phyloP scores from a whole-genome alignment of 352 stramenopile species.

The Pythium biforme region DNA sequence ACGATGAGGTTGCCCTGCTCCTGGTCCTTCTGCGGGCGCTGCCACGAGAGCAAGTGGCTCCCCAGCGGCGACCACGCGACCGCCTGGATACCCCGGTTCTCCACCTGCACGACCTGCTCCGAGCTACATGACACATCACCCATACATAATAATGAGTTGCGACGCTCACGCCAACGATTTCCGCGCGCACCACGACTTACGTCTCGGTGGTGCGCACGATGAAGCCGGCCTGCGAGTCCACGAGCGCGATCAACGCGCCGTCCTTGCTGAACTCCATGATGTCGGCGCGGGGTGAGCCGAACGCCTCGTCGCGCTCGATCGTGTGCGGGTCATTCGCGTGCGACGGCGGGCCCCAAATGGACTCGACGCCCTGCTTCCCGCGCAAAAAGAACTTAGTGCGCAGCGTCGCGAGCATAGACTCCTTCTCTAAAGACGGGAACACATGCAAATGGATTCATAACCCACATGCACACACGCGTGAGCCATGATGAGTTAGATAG shows the following conservation, averaged over 20 bases:
- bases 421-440: conserved; percentile 7
- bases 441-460: not conserved
- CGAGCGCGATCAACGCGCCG: conserved; percentile 62
- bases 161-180: not conserved
- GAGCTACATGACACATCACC: conserved; percentile 29
- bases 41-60: conserved; percentile 86
- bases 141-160: not conserved
- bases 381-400: conserved; percentile 87
- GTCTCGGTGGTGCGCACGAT: conserved; percentile 63
- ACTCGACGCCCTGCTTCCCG: conserved; percentile 71
- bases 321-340: conserved; percentile 38
- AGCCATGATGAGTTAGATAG: not conserved
- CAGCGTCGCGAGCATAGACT: conserved; percentile 28
- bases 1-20: conserved; percentile 80
- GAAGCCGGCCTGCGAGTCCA: conserved; percentile 62
- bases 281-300: conserved; percentile 46
- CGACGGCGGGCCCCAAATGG: conserved; percentile 68
- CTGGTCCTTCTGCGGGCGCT: conserved; percentile 77
- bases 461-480: not conserved
- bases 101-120: conserved; percentile 54
- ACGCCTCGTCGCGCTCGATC: conserved; percentile 54
- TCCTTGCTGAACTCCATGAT: conserved; percentile 78
- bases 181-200: conserved; percentile 30
- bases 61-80: conserved; percentile 81
- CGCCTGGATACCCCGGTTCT: conserved; percentile 73